phyloP scores from a whole-genome alignment of 108 stramenopile genomes.

The Nitzschia sp. region DNA sequence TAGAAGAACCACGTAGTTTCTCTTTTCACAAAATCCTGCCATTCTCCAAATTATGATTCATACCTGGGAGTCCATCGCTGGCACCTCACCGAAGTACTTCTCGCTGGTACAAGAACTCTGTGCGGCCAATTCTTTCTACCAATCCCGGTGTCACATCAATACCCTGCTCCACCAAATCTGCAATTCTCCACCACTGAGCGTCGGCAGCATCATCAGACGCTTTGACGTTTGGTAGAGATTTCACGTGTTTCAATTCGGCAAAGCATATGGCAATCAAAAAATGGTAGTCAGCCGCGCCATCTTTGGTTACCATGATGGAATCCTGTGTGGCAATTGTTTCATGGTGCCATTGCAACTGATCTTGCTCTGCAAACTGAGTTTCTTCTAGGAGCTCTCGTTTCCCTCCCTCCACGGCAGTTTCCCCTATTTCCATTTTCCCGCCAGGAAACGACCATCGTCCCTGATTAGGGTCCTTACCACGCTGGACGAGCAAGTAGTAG shows the following conservation, averaged over 20 bases:
- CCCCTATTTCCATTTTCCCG: conserved; percentile 70
- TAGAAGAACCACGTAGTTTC: no score
- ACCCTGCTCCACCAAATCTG: conserved; percentile 14
- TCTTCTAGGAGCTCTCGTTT: conserved; percentile 70
- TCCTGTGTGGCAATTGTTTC: conserved; percentile 26
- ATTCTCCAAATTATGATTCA: no score
- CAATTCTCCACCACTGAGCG: conserved; percentile 44
- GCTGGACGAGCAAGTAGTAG: conserved; percentile 54
- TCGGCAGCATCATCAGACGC: conserved; percentile 48
- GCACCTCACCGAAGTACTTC: background rate
- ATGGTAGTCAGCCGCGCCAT: conserved; percentile 41
- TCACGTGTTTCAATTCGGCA: conserved; percentile 1
- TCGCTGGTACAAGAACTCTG: conserved; percentile 15
- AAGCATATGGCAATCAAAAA: conserved; percentile 47
- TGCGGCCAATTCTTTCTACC: conserved; percentile 12
- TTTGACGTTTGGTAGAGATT: conserved; percentile 12
- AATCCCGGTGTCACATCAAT: conserved; percentile 10
- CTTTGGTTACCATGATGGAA: conserved; percentile 20
- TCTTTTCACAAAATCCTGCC: no score
- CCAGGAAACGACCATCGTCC: conserved; percentile 70
- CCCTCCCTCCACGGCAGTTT: conserved; percentile 54
- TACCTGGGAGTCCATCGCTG: background rate
- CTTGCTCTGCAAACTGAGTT: conserved; percentile 41
- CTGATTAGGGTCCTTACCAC: conserved; percentile 64
- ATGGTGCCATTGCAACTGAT: conserved; percentile 18